A percentile compares a stretch with the other conserved stretches of the same genome.
These are phyloP conservation scores for Rhytidhysteron rufulum DNA, from an alignment of 2,329 filamentous ascomycete species.

Conservation along the genomic window DNA sequence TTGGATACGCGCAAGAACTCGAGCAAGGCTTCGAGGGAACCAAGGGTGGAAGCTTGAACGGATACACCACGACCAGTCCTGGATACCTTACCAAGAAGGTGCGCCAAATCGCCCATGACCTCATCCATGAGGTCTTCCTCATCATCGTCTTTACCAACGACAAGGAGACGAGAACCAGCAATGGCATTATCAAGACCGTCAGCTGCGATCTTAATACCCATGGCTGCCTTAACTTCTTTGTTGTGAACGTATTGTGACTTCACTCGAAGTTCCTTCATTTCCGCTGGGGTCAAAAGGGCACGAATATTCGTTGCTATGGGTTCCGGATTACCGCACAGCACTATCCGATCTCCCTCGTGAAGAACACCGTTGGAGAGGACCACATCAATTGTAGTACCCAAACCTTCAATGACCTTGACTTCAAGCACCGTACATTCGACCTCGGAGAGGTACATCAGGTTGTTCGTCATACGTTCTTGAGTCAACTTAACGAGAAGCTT, in stretches of 20 bases:
- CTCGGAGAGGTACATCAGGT: slow-evolving; percentile 97
- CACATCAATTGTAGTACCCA: slow-evolving; percentile 98
- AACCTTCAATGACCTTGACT: slow-evolving; percentile 98
- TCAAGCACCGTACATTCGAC: slow-evolving; percentile 97
- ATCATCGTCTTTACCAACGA: slow-evolving; percentile 91
- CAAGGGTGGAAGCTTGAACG: slow-evolving; percentile 94
- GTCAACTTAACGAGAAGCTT: slow-evolving; percentile 90
- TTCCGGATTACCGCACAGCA: slow-evolving; percentile 94
- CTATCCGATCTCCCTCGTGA: slow-evolving; percentile 88
- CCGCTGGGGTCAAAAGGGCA: slow-evolving; percentile 87
- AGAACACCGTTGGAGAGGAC: slow-evolving; percentile 94
- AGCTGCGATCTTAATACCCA: slow-evolving; percentile 98
- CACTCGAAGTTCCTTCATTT: slow-evolving; percentile 88
- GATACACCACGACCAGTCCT: slow-evolving; percentile 92
- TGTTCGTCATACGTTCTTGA: slow-evolving; percentile 95
- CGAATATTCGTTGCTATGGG: slow-evolving; percentile 93
- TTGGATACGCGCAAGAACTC: slow-evolving; percentile 96
- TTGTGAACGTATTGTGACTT: slow-evolving; percentile 98
- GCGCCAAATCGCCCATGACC: slow-evolving; percentile 90
- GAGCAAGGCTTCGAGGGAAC: slow-evolving; percentile 90
- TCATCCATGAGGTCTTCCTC: slow-evolving; percentile 96
- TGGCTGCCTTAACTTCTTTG: slow-evolving; percentile 96
- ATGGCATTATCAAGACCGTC: slow-evolving; percentile 95
- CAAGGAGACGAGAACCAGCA: slow-evolving; percentile 88
- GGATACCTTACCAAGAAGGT: slow-evolving; percentile 84